Evolutionary conservation across 495 filamentous ascomycete species (phyloP), one percentile per base, ranked within the genome.

Genomic region (Thermochaetoides thermophila): DNA sequence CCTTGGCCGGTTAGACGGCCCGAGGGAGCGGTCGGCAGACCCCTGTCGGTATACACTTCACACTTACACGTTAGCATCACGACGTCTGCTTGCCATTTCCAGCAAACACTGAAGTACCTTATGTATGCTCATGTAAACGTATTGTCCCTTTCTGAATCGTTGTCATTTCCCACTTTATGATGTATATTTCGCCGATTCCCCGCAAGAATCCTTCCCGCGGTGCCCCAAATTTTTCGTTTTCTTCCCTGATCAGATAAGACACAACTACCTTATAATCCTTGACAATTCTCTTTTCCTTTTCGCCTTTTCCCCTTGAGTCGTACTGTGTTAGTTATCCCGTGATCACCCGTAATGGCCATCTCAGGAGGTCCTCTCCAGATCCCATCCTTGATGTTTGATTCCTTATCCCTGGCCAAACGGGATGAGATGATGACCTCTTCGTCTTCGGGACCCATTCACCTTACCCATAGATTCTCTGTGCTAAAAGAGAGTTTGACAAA

Each of bases 381-480:
- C 11, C 40, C 36, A 13, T 12, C 40, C 7, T 34, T 17, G 8
- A 28, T 39, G 15, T 7, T 35, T 11, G 29, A 28, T 14, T 33
- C 21, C 20, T 8, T 17, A 11, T 29, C 23, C 11, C 17, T 29
- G 28, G 19, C 22, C 17, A 43, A 28, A 39, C 27, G 29, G 22
- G 32, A 10, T 38, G 41, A 42, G 17, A 41, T 46, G 31, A 41
- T 32, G 11, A 21, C 38, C n/a, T 29, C 24, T 26, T 29, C 40
- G 3, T 28, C 27, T 23, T 31, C 47, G 6, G 53, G 53, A 14
- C 55, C 58, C 18, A 59, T 61, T 22, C 74, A 80, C 9, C 63
- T 92, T 0, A 68, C 78, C 2, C 49, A 65, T 14, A 68, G 84
- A 8, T 93, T 85, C 42, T 68, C 72, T 10, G 63, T 74, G 12